phyloP scores from a whole-genome alignment of 2,329 filamentous ascomycete species.

The Monilinia fructicola region DNA sequence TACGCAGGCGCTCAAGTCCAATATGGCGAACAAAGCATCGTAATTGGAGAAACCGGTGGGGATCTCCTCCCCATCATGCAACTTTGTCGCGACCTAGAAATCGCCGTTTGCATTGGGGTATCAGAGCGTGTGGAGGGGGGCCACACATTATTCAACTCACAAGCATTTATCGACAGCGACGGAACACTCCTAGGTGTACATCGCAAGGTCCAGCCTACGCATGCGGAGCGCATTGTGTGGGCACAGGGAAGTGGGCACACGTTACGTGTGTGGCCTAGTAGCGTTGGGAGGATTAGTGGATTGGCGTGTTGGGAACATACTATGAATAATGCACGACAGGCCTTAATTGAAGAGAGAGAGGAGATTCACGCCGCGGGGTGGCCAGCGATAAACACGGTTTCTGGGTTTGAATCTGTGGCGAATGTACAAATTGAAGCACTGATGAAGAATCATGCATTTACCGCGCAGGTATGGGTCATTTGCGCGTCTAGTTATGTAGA shows the following conservation, averaged over 20 bases:
- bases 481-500: constrained; percentile 47
- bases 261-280: constrained; percentile 1
- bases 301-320: constrained; percentile 9
- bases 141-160: constrained; percentile 1
- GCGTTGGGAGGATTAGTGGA: constrained; percentile 2
- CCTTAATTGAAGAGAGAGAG: constrained; percentile 3
- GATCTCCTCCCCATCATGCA: constrained; percentile 11
- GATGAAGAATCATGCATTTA: constrained; percentile 49
- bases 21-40: constrained; percentile 7
- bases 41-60: neutral
- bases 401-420: constrained; percentile 1
- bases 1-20: neutral
- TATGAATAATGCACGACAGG: constrained; percentile 15
- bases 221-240: constrained; percentile 1
- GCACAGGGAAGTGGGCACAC: constrained; percentile 8
- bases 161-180: constrained; percentile 6
- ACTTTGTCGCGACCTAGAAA: neutral
- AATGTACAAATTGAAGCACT: constrained; percentile 44
- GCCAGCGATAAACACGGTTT: neutral
- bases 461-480: constrained; percentile 47
- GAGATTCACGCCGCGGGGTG: constrained; percentile 3
- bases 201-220: constrained; percentile 1
- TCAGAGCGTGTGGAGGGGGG: constrained; percentile 3
- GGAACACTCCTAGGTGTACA: neutral
- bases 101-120: neutral